Percentiles rank a stretch among this genome's conserved stretches.
Evolutionary conservation across 2,329 filamentous ascomycete species (phyloP).

Genomic region (Fusarium circinatum): DNA sequence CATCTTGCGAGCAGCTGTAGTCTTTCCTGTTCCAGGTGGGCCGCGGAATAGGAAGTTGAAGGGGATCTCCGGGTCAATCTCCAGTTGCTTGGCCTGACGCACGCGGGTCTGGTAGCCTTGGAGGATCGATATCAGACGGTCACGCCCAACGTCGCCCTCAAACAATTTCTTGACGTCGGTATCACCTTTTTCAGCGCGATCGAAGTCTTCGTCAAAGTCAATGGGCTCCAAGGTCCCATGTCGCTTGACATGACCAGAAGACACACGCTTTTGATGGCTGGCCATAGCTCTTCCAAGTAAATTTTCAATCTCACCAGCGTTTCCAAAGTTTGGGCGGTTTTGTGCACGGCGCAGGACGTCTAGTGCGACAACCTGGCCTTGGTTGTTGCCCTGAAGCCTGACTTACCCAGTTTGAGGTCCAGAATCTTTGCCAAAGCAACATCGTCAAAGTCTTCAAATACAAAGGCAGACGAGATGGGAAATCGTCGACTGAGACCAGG

Average conservation of each 20-base stretch:
- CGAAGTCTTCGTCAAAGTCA: constrained; percentile 75
- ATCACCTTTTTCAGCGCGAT: constrained; percentile 52
- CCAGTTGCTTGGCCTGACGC: constrained; percentile 36
- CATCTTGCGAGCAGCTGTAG: constrained; percentile 77
- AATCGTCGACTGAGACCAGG: constrained; percentile 76
- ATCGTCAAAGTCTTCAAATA: constrained; percentile 74
- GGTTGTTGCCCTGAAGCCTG: constrained; percentile 63
- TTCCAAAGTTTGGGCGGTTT: constrained; percentile 76
- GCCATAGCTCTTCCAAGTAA: constrained; percentile 34
- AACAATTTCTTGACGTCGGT: constrained; percentile 66
- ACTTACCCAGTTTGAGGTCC: constrained; percentile 68
- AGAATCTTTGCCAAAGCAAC: constrained; percentile 69
- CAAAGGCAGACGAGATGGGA: constrained; percentile 70
- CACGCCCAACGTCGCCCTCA: constrained; percentile 66
- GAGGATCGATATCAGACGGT: constrained; percentile 63
- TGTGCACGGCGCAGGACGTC: constrained; percentile 69
- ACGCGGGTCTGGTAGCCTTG: constrained; percentile 64
- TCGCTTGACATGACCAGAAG: constrained; percentile 27
- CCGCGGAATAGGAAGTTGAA: constrained; percentile 78
- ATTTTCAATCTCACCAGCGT: constrained; percentile 77
- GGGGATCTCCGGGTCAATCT: constrained; percentile 59
- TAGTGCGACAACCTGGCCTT: constrained; percentile 64
- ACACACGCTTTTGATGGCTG: constrained; percentile 37
- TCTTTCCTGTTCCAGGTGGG: constrained; percentile 76
- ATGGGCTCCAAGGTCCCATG: constrained; percentile 78